Evolutionary conservation across 148 eudicot genomes (phyloP).

Genomic region (Vaccinium myrtillus): DNA sequence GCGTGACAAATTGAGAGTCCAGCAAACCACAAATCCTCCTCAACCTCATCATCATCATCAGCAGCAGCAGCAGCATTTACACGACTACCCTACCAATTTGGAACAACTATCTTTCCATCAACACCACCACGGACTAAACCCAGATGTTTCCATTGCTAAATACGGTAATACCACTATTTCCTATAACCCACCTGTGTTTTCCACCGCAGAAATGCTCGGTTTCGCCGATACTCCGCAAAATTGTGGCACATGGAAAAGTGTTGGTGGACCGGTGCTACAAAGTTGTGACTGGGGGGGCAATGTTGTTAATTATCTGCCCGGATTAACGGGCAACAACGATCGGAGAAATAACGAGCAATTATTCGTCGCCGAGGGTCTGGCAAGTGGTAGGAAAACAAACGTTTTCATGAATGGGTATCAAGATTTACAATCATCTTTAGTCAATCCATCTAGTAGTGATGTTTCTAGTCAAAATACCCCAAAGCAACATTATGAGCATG

Average conservation of each 20-base stretch:
- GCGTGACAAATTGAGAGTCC: conserved; percentile 39
- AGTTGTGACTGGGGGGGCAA: conserved; percentile 24
- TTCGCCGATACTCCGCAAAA: conserved; percentile 26
- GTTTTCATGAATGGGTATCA: conserved; percentile 13
- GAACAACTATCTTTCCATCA: conserved; percentile 9
- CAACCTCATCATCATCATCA: neutral
- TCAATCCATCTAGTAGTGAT: conserved; percentile 11
- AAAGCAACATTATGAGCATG: conserved; percentile 4
- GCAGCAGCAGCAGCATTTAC: neutral
- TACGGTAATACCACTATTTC: conserved; percentile 7
- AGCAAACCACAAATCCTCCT: conserved; percentile 18
- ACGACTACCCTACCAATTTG: conserved; percentile 13
- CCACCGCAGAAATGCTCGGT: conserved; percentile 27
- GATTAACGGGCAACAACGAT: neutral
- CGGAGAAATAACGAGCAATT: conserved; percentile 13
- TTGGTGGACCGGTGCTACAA: conserved; percentile 19
- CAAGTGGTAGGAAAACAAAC: conserved; percentile 8
- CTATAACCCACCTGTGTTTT: conserved; percentile 21
- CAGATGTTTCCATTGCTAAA: conserved; percentile 17
- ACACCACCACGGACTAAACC: conserved; percentile 8
- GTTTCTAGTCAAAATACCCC: conserved; percentile 15
- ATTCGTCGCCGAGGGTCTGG: conserved; percentile 11
- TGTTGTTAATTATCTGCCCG: conserved; percentile 12
- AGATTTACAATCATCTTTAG: conserved; percentile 5
- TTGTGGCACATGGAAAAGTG: conserved; percentile 30